A percentile compares a stretch with the other conserved stretches of the same genome.
phyloP scores from a whole-genome alignment of 164 flowering plant genomes.

The Sextonia rubra region DNA sequence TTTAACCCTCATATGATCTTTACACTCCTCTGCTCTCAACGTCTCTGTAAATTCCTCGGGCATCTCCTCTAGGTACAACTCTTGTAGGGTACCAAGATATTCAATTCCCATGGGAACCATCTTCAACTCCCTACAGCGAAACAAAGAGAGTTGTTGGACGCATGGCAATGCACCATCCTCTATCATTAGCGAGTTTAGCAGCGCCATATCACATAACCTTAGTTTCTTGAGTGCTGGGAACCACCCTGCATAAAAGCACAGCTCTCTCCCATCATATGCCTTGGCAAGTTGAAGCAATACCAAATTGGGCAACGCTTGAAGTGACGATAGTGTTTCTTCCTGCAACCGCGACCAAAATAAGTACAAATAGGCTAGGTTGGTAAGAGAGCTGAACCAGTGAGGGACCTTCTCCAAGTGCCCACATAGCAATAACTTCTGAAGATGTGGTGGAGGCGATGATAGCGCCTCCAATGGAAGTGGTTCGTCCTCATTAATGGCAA shows the following conservation, averaged over 20 bases:
- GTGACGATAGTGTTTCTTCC: background rate
- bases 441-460: conserved; percentile 10
- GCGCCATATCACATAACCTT: background rate
- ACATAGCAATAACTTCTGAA: background rate
- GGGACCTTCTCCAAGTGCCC: conserved; percentile 7
- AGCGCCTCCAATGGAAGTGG: conserved; percentile 22
- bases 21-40: background rate
- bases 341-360: background rate
- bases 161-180: conserved; percentile 5
- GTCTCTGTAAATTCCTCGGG: background rate
- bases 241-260: background rate
- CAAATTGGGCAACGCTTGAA: conserved; percentile 6
- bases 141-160: background rate
- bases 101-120: background rate
- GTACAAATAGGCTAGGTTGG: background rate
- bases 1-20: background rate
- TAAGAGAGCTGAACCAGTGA: conserved; percentile 4
- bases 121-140: conserved; percentile 2
- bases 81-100: background rate
- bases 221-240: conserved; percentile 1
- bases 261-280: background rate
- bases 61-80: background rate
- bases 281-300: conserved; percentile 6
- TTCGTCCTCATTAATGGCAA: conserved; percentile 17
- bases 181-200: background rate